Evolutionary conservation across 192 early-diverging fungal species (phyloP), one percentile per base, ranked within the genome.

Genomic region (Coemansia sp.): DNA sequence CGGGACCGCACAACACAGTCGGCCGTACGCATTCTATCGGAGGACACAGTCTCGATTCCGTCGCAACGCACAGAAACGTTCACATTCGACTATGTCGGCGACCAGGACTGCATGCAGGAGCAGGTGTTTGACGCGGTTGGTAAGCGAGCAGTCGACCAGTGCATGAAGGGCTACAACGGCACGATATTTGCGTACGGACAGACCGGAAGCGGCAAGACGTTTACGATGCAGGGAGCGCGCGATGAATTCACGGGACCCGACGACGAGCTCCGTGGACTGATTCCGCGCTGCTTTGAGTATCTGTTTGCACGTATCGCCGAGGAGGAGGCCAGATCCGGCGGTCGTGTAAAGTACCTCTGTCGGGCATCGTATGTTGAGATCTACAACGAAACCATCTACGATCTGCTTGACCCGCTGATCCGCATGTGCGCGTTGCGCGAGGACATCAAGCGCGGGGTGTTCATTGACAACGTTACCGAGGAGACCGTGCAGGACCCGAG

Each of bases 321-420:
- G 32, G 80, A 83, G 63, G 84, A 88, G 56, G 74, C 62, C 0
- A 68, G 85, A 53, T 77, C 72, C 45, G 65, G 69, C 43, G 83
- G 74, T 10, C 86, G 70, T 17, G 79, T 86, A 77, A 88, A 84
- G 79, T 93, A 86, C 85, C 81, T 89, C 46, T 95, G 94, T 74
- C 86, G 89, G 45, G 95, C 92, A 7, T 94, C 94, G 0, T 95
- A 94, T 66, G 89, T 97, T 57, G 94, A 97, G 64, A 95, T 95
- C 71, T 97, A 97, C 86, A 95, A 97, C 72, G 95, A 97, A 76
- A 88, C 89, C 57, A 93, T 97, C 61, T 88, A 88, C 55, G 95
- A 97, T 68, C 76, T 97, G 48, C 84, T 97, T 20, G 93, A 92
- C 67, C 83, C 89, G 80, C 71, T 82, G 7, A 79, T 84, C 42